A percentile compares a stretch with the other conserved stretches of the same genome.
Conservation (phyloP, 2,329 filamentous ascomycete genomes). For the Venturia effusa region DNA sequence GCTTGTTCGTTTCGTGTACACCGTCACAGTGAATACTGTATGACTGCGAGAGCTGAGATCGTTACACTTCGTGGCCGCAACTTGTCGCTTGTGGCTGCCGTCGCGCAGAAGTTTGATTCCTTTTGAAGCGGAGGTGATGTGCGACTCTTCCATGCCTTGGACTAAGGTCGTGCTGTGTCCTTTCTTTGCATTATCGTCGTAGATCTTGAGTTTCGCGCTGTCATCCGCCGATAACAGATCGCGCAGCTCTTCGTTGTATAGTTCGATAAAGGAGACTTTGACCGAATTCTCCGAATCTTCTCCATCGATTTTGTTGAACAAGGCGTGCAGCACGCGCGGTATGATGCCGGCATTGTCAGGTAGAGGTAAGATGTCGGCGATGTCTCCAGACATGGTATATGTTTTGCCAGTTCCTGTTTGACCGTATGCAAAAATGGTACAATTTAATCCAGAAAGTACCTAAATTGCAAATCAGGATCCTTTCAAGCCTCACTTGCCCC, state of each 20-base stretch:
- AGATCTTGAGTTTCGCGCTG: slow-evolving; percentile 82
- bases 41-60: slow-evolving; percentile 95
- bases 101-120: slow-evolving; percentile 82
- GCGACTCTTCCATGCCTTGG: slow-evolving; percentile 94
- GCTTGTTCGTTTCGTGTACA: slow-evolving; percentile 70
- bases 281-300: slow-evolving; percentile 74
- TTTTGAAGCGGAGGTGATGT: slow-evolving; percentile 74
- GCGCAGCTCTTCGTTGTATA: slow-evolving; percentile 95
- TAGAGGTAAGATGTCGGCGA: slow-evolving; percentile 79
- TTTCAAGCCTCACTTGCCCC: background rate
- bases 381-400: slow-evolving; percentile 98
- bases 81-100: slow-evolving; percentile 87
- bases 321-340: slow-evolving; percentile 73
- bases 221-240: slow-evolving; percentile 81
- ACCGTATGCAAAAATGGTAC: slow-evolving; percentile 96
- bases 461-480: slow-evolving; percentile 25
- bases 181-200: slow-evolving; percentile 77
- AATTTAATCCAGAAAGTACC: slow-evolving; percentile 94
- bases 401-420: slow-evolving; percentile 98
- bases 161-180: slow-evolving; percentile 80
- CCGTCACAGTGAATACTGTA: slow-evolving; percentile 93
- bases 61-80: slow-evolving; percentile 99
- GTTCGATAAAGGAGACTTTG: slow-evolving; percentile 96
- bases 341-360: slow-evolving; percentile 93
- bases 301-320: slow-evolving; percentile 80